Evolutionary conservation across 2,329 filamentous ascomycete species (phyloP), one percentile per base, ranked within the genome.

Genomic region (Mycocentrospora acerina): DNA sequence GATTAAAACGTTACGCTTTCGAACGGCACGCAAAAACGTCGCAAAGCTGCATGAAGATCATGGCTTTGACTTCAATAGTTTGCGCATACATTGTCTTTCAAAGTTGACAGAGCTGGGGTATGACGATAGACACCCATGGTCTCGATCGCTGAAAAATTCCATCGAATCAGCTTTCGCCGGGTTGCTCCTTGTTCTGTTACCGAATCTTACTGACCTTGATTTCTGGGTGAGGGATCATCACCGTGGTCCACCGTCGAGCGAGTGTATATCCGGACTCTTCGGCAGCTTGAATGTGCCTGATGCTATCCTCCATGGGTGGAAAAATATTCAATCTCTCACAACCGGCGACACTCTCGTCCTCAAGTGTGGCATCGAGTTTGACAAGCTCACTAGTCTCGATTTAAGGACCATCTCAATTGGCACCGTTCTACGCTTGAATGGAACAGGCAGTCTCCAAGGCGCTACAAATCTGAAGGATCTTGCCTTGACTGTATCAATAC

Each of bases 101-200:
- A 37, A 40, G 24, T 19, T 56, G 8, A 31, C 40, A 29, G 40
- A 40, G 10, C 26, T 56, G 4, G 48, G 48, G 0, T 51, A 48
- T 34, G 9, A 11, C 1, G 31, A 31, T 8, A 39, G 28, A 4
- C 42, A 55, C 17, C 41, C 47, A 6, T 60, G 56, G 55, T 37
- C 30, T 17, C 29, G 40, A 9, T 53, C 51, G 3, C 32, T 58
- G 15, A 38, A 46, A 12, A 52, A 56, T 27, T 48, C 45, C 10
- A 38, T 60, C n/a, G 55, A 60, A 17, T 58, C 53, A 4, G 51
- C 51, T 2, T 58, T 52, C 18, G 51, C 41, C 9, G 57, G 57
- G 3, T 12, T 58, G 3, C 27, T 60, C 8, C 37, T 60, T 3
- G 27, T 39, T 3, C 29, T 57, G 2, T 35, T 58, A 5, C 55